These are phyloP conservation scores for Botryotinia calthae DNA, from an alignment of 2,329 filamentous ascomycete species.

Conservation along the genomic window DNA sequence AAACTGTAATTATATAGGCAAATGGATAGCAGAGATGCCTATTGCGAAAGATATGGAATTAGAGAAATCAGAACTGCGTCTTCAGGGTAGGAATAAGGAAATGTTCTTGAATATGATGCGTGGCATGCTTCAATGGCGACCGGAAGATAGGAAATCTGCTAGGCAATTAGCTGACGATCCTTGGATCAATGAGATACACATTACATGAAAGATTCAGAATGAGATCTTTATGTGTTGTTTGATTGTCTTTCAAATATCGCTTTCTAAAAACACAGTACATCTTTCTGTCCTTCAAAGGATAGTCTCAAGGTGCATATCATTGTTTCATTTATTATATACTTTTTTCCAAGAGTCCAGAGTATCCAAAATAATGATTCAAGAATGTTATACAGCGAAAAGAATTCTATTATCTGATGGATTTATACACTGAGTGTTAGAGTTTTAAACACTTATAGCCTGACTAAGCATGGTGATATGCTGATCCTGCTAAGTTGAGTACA, in stretches of 20 bases:
- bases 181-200: conserved; percentile 29
- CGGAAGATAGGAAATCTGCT: conserved; percentile 38
- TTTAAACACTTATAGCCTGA: too few species aligned
- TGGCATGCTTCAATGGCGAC: conserved; percentile 40
- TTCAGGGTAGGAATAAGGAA: conserved; percentile 36
- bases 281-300: too few species aligned
- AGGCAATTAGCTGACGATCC: conserved; percentile 38
- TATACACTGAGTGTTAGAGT: too few species aligned
- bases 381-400: too few species aligned
- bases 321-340: too few species aligned
- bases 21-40: neutral
- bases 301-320: too few species aligned
- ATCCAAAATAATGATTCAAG: too few species aligned
- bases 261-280: too few species aligned
- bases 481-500: too few species aligned
- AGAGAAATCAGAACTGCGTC: conserved; percentile 23
- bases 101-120: conserved; percentile 38
- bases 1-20: neutral
- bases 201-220: neutral
- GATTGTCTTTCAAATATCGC: neutral
- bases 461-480: too few species aligned
- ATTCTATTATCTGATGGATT: too few species aligned
- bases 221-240: neutral
- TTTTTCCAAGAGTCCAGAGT: too few species aligned
- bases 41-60: conserved; percentile 13